Evolutionary conservation across 345 rosid species (phyloP), one percentile per base, ranked within the genome.

Genomic region (Brassica cretica): DNA sequence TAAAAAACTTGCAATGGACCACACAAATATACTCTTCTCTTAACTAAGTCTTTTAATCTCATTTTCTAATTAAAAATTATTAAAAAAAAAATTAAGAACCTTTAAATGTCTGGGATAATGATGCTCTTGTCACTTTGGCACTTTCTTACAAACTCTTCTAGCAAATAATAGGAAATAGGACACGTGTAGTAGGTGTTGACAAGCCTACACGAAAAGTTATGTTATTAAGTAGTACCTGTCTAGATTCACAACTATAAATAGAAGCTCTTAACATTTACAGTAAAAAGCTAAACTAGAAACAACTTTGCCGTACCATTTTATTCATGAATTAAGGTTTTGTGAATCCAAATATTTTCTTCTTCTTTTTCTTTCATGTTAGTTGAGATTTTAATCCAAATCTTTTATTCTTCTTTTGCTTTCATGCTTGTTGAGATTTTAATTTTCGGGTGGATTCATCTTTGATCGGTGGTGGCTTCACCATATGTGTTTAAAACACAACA

Each of bases 161-260:
- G 30, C 30, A 27, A 27, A 27, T 27, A 27, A 27, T 27, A 27
- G 30, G 35, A 32, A 32, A 32, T 6, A 32, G 35, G 62, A 58
- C 29, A 21, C 53, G 53, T 46, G 6, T 46, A 4, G 16, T 5
- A 11, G 27, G 30, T 58, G 63, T 19, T 4, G 18, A 74, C 18
- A 56, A 74, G 55, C 37, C 66, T 56, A 19, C 64, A 51, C 51
- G 24, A 49, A 49, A 58, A 56, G 62, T 19, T 56, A 56, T 56
- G 14, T 7, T 3, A 9, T 3, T 3, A 9, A 21, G 10, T 16
- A 56, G 27, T 56, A 56, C 29, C 5, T 21, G 63, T 21, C 62
- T 55, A 55, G 63, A 58, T 58, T 58, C 64, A 74, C 27, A 37
- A 2, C 70, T 63, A 25, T 61, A 27, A 5, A 46, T 46, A 62